Evolutionary conservation across 257 asterid species (phyloP), one percentile per base, ranked within the genome.

Genomic region (Solanum infundibuliforme): DNA sequence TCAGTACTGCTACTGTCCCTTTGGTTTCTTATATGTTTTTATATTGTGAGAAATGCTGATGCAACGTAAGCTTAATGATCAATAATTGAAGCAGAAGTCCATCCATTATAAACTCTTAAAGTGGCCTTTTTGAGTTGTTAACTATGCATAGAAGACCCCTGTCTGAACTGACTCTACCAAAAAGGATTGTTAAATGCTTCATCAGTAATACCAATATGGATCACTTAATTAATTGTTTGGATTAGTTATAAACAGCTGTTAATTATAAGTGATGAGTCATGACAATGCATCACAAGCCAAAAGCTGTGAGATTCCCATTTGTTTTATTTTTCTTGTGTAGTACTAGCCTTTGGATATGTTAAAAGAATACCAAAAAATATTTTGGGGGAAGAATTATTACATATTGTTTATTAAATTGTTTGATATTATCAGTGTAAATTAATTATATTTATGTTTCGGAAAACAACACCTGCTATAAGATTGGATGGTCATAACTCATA

Each of bases 81-180:
- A 85, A 85, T 85, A 62, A 85, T 85, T 85, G 87, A 52, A 21
- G 81, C 31, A 85, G 10, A 35, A 84, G 35, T 85, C 81, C 55
- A 36, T 85, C 77, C 21, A 36, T 66, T 85, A 68, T 55, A 68
- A 35, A 84, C 66, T 85, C 85, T 29, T n/a, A 48, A 82, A 82
- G 85, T 48, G 69, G 41, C 85, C 69, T 82, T 82, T 82, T 10
- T 65, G 68, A 82, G 85, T 82, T 48, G 69, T 48, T 48, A 82
- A 29, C 68, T 81, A 81, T 82, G 27, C 21, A 27, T 31, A 82
- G 69, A 82, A 82, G 85, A 82, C 85, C 43, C 69, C 14, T 29
- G 31, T 82, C 43, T 46, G 31, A 48, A 82, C 85, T 82, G 12
- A 48, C 32, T 82, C 31, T 82, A 48, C 69, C 21, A 48, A 82